A percentile compares a stretch with the other conserved stretches of the same genome.
These are phyloP conservation scores for Cladosporium sp. DNA, from an alignment of 2,329 filamentous ascomycete species.

Conservation along the genomic window DNA sequence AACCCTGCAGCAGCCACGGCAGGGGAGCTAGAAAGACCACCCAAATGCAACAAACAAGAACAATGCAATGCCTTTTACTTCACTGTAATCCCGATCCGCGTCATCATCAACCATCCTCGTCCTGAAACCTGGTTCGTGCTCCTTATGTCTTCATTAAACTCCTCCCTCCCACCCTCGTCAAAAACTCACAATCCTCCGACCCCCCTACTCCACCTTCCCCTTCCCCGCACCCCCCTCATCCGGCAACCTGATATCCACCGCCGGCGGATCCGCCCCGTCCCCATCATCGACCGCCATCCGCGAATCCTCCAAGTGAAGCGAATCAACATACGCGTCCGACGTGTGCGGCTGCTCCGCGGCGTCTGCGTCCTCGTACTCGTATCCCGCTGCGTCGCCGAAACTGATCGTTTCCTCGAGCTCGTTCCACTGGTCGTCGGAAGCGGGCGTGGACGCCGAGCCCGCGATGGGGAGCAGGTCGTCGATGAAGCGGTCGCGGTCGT, in stretches of 20 bases:
- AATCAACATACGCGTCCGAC: neutral
- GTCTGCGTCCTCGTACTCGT: neutral
- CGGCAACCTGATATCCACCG: slow-evolving; percentile 1
- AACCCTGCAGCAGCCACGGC: too few species aligned
- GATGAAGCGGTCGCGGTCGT: neutral
- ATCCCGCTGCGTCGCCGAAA: neutral
- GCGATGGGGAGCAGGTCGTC: neutral
- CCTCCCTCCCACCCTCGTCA: too few species aligned
- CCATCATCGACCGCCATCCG: neutral
- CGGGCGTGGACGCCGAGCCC: neutral
- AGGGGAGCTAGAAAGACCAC: too few species aligned
- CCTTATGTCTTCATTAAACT: too few species aligned
- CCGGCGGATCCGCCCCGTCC: neutral
- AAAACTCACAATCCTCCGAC: too few species aligned
- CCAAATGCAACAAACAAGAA: too few species aligned
- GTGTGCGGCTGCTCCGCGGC: neutral
- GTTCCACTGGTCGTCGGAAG: slow-evolving; percentile 1
- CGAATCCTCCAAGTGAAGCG: slow-evolving; percentile 4
- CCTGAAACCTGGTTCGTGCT: too few species aligned
- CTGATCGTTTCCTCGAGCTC: neutral
- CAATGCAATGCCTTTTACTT: too few species aligned
- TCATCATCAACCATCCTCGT: too few species aligned
- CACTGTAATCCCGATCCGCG: too few species aligned
- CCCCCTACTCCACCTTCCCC: too few species aligned
- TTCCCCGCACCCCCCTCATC: neutral